phyloP scores from a whole-genome alignment of 2,329 filamentous ascomycete species.

The Botrytis deweyae region DNA sequence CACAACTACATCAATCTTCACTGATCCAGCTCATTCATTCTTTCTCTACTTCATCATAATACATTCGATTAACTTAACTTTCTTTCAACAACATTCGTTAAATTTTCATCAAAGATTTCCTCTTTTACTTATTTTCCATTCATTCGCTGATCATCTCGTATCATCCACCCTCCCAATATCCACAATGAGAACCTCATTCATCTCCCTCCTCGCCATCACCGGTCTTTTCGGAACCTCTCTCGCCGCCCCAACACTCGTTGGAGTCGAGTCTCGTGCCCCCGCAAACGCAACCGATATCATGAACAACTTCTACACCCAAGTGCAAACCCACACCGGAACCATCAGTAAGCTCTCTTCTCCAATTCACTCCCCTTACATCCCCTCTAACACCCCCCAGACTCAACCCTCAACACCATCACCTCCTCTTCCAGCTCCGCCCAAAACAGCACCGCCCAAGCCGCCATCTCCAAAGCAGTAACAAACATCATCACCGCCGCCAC shows the following conservation, averaged over 20 bases:
- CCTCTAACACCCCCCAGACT: not conserved
- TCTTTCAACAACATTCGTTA: not conserved
- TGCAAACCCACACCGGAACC: not conserved
- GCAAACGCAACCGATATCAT: not conserved
- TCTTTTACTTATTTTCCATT: too few relatives aligned
- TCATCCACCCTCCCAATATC: not conserved
- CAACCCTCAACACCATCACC: not conserved
- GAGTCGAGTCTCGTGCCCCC: not conserved
- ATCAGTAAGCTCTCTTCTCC: not conserved
- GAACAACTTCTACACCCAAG: not conserved
- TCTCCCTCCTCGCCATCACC: not conserved
- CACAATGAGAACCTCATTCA: not conserved
- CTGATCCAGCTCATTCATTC: not conserved
- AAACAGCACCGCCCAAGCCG: not conserved
- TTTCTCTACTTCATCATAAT: not conserved
- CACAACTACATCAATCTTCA: not conserved
- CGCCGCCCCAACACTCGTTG: not conserved
- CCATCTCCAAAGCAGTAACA: not conserved
- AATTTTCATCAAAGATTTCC: not conserved
- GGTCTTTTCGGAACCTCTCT: not conserved
- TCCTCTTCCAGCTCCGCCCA: not conserved
- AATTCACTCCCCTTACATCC: accelerated
- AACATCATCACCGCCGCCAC: not conserved
- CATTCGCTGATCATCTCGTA: not conserved
- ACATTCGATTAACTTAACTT: not conserved